Percentiles rank a stretch among this genome's conserved stretches.
Evolutionary conservation across 257 asterid species (phyloP).

Genomic region (Salvia rosmarinus): DNA sequence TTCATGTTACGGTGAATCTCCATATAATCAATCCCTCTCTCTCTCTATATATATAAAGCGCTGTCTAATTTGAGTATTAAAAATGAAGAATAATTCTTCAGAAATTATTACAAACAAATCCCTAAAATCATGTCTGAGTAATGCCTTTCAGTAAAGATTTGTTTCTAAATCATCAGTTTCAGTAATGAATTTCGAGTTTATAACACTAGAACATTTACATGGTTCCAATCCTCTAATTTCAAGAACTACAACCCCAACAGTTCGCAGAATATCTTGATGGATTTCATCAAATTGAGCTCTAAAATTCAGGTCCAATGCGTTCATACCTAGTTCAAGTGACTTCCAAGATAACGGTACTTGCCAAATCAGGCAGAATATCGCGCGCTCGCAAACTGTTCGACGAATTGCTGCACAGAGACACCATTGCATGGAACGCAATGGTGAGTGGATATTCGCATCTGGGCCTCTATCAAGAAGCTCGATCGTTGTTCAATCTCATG

Average conservation of each 20-base stretch:
- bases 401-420: constrained; percentile 62
- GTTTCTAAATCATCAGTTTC: neutral
- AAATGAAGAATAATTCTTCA: too few relatives aligned
- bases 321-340: constrained; percentile 50
- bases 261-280: constrained; percentile 29
- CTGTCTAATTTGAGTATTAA: too few relatives aligned
- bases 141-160: neutral
- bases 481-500: constrained; percentile 52
- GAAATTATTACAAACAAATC: neutral
- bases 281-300: constrained; percentile 19
- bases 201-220: neutral
- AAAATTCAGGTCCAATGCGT: constrained; percentile 44
- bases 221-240: constrained; percentile 4
- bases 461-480: constrained; percentile 57
- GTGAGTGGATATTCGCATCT: constrained; percentile 58
- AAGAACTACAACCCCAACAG: constrained; percentile 8
- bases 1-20: too few relatives aligned
- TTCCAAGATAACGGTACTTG: constrained; percentile 48
- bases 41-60: too few relatives aligned
- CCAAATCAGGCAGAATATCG: constrained; percentile 54
- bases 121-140: neutral
- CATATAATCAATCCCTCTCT: too few relatives aligned
- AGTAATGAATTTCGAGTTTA: neutral
- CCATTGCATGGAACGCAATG: constrained; percentile 78
- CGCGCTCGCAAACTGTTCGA: constrained; percentile 70